Percentiles rank a stretch among this genome's conserved stretches.
Conservation (phyloP, 495 filamentous ascomycete species). For the Aspergillus coremiiformis region DNA sequence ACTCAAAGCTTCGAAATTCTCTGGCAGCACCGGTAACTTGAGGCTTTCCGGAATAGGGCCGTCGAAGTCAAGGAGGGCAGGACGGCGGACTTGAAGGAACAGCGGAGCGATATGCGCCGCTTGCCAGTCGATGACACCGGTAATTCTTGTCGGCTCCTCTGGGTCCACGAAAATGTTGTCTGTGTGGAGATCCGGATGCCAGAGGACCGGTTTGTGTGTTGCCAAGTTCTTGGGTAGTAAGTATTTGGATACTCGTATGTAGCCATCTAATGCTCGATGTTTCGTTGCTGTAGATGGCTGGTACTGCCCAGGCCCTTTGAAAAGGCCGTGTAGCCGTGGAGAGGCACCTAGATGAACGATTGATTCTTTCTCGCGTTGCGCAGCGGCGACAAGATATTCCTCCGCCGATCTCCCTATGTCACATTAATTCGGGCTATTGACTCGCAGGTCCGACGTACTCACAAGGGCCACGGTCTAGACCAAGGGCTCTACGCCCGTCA, state of each 20-base stretch:
- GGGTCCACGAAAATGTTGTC: not conserved
- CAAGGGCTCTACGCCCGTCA: not conserved
- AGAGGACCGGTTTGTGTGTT: not conserved
- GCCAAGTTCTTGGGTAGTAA: too few relatives aligned
- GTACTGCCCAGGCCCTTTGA: too few relatives aligned
- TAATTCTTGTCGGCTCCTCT: not conserved
- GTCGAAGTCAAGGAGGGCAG: constrained; percentile 11
- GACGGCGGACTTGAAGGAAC: constrained; percentile 7
- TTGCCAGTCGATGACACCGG: constrained; percentile 18
- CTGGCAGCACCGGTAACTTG: not conserved
- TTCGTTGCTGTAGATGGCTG: too few relatives aligned
- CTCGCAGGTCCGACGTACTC: not conserved
- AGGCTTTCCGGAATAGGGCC: constrained; percentile 6
- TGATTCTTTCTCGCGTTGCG: too few relatives aligned
- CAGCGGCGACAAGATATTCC: too few relatives aligned
- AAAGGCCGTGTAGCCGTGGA: too few relatives aligned
- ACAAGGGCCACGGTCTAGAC: constrained; percentile 3
- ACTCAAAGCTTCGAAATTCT: not conserved
- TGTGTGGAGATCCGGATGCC: not conserved
- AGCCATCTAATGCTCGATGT: too few relatives aligned
- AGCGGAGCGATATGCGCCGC: constrained; percentile 5
- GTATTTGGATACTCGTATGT: too few relatives aligned
- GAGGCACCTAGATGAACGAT: too few relatives aligned
- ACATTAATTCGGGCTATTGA: too few relatives aligned
- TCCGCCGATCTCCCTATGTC: too few relatives aligned